A percentile compares a stretch with the other conserved stretches of the same genome.
These are phyloP conservation scores for Rhododendron ferrugineum DNA, from an alignment of 148 eudicot species.

Conservation along the genomic window DNA sequence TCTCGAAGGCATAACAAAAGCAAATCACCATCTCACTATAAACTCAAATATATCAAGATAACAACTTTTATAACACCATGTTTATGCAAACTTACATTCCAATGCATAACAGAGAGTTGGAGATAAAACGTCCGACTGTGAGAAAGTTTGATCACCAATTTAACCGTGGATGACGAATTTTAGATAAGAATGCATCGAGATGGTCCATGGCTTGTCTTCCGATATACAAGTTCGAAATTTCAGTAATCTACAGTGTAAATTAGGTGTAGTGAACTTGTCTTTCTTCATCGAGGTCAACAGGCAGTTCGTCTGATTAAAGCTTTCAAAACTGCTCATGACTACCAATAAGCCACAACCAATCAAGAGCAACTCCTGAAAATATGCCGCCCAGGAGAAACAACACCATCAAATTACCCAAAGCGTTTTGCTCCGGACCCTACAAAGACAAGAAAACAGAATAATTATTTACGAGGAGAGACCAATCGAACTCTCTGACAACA, in stretches of 20 bases:
- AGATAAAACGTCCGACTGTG: neutral
- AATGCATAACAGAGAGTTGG: neutral
- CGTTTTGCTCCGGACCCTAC: constrained; percentile 78
- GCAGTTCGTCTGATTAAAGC: neutral
- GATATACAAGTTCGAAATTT: neutral
- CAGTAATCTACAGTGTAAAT: neutral
- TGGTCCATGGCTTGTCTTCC: neutral
- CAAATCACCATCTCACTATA: neutral
- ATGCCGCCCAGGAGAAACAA: constrained; percentile 54
- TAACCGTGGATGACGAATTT: neutral
- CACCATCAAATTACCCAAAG: constrained; percentile 57
- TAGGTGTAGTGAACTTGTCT: neutral
- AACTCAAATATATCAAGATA: neutral
- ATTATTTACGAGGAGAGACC: neutral
- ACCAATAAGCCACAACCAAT: constrained; percentile 71
- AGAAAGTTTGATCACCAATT: neutral
- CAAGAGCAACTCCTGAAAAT: constrained; percentile 58
- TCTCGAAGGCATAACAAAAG: neutral
- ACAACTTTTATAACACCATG: neutral
- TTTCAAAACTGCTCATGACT: constrained; percentile 21
- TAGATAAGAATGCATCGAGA: neutral
- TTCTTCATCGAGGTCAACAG: neutral
- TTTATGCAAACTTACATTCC: neutral
- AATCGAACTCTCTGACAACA: neutral
- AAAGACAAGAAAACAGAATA: neutral